Base-by-base conservation (phyloP, 2,329 filamentous ascomycete species). In the Dactylonectria estremocensis region DNA sequence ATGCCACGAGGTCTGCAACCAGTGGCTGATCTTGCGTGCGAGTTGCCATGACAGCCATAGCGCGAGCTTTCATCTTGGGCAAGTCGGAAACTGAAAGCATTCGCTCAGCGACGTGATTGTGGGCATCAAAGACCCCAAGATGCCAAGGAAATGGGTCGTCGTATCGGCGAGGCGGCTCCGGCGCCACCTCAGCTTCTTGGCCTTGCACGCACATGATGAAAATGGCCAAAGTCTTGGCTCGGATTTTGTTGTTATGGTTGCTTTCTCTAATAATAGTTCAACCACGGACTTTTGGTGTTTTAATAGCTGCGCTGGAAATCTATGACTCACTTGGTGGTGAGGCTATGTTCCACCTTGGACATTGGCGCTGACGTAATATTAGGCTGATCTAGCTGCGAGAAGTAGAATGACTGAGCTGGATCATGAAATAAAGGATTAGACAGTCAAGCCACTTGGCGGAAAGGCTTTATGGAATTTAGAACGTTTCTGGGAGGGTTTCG, bases 101-200 rank as follows among this genome's bases (percentile, higher is more conserved):
- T 1, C 74, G 8, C 11, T 76, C 74, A 0, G 69, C 73, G 1
- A 76, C 61, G 13, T 76, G 74, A 14, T 74, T 76, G 7, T 76
- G 74, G 0, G 64, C 74, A 61, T 83, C 79, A 59, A 85, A 86
- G 0, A 68, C 69, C 1, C 73, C 72, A 0, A 76, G 3, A 10
- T 70, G 68, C 74, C 74, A 76, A 0, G 74, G 74, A 2, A 76
- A 76, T 2, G 66, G 52, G 1, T 70, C 70, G 37, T 54, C 5
- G 14, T 68, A 35, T 10, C 56, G 13, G 2, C 22, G 43, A 2
- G 53, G 22, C 46, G 64, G 60, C 13, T 67, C 56, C 16, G 20
- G 6, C 4, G 28, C 59, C 33, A 31, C 40, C 13, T n/a, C 33
- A 3, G 58, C n/a, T 33, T 64, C 61, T 18, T 68, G 55, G 1